A percentile compares a stretch with the other conserved stretches of the same genome.
Conservation (phyloP, 257 asterid genomes). For the Salvia rosmarinus region DNA sequence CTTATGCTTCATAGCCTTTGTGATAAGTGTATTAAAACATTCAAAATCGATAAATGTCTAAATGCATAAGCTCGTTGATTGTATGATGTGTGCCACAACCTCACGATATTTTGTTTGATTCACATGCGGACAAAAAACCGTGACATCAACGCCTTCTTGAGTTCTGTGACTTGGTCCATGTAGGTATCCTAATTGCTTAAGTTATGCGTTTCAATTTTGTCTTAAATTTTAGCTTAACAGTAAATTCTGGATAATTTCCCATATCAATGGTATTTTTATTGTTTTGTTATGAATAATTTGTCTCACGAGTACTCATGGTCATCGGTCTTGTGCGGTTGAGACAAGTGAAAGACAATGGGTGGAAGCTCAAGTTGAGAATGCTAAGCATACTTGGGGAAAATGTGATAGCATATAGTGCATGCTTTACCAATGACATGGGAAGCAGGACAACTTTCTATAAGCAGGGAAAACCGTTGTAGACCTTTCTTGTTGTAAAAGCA, state of each 20-base stretch:
- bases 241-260: conserved; percentile 19
- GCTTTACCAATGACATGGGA: too few species aligned
- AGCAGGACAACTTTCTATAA: too few species aligned
- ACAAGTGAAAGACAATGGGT: conserved; percentile 98
- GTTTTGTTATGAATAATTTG: conserved; percentile 13
- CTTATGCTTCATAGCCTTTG: too few species aligned
- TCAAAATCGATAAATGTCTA: too few species aligned
- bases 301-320: conserved; percentile 35
- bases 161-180: too few species aligned
- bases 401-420: too few species aligned
- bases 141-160: conserved; percentile 97
- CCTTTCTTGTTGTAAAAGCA: too few species aligned
- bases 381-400: conserved; percentile 54
- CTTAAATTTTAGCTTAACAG: conserved; percentile 21
- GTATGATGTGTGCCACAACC: conserved; percentile 24
- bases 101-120: conserved; percentile 35
- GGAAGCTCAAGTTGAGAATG: conserved; percentile 98
- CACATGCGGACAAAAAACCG: conserved; percentile 64
- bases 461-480: too few species aligned
- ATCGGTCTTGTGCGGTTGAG: conserved; percentile 60
- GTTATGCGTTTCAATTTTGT: too few species aligned
- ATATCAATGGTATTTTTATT: conserved; percentile 1
- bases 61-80: conserved; percentile 13
- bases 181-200: too few species aligned
- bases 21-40: too few species aligned